These are phyloP conservation scores for Crinitomyces ghanaensis DNA, from an alignment of 805 yeast species.

Conservation along the genomic window DNA sequence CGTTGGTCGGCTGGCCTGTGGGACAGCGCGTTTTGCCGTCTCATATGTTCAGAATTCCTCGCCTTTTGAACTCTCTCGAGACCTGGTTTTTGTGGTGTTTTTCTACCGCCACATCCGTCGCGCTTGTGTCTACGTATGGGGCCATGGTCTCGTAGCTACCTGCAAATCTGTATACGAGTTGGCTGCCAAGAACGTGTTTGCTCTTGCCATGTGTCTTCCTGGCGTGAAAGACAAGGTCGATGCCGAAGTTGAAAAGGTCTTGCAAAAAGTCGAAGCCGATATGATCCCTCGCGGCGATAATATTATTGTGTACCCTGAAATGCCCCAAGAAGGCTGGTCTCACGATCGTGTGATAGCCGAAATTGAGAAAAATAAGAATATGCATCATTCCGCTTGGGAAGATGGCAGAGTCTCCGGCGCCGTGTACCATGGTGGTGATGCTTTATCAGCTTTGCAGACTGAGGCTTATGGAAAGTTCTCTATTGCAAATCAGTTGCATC, in stretches of 20 bases:
- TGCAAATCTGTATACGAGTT: slow-evolving; percentile 5
- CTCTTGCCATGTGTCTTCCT: slow-evolving; percentile 34
- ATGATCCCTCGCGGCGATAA: slow-evolving; percentile 44
- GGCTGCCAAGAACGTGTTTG: slow-evolving; percentile 12
- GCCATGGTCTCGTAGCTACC: slow-evolving; percentile 20
- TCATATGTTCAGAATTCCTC: slow-evolving; percentile 3
- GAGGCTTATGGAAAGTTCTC: slow-evolving; percentile 65
- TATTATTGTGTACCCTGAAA: slow-evolving; percentile 17
- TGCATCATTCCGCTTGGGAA: slow-evolving; percentile 72
- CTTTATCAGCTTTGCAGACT: slow-evolving; percentile 61
- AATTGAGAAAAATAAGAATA: slow-evolving; percentile 31
- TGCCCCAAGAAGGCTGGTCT: slow-evolving; percentile 54
- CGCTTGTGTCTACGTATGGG: slow-evolving; percentile 11
- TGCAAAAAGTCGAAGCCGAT: slow-evolving; percentile 40
- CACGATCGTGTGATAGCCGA: slow-evolving; percentile 36
- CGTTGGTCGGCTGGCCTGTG: too few species aligned
- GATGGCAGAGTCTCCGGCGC: slow-evolving; percentile 88
- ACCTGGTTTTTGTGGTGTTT: slow-evolving; percentile 5
- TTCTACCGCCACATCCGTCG: slow-evolving; percentile 5
- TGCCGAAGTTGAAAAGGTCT: slow-evolving; percentile 41
- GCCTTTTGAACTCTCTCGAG: slow-evolving; percentile 6
- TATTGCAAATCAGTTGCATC: slow-evolving; percentile 90
- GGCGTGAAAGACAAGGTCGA: slow-evolving; percentile 46
- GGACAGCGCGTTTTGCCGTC: too few species aligned
- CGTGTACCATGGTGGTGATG: slow-evolving; percentile 91